A percentile compares a stretch with the other conserved stretches of the same genome.
These are phyloP conservation scores for Plenodomus lindquistii DNA, from an alignment of 2,329 filamentous ascomycete species.

Conservation along the genomic window DNA sequence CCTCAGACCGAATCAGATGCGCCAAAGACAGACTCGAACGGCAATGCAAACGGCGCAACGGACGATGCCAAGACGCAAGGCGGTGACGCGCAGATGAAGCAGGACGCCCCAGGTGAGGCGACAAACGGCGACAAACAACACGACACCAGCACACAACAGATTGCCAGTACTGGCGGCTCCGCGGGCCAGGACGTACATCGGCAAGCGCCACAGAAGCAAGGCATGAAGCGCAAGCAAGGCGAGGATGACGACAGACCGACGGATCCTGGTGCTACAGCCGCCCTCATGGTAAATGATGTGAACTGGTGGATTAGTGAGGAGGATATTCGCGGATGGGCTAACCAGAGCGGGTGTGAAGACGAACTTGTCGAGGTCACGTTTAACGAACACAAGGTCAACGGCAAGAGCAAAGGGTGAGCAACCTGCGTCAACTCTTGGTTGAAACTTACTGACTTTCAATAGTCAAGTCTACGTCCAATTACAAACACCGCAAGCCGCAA, in stretches of 20 bases:
- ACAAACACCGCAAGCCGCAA: conserved; percentile 78
- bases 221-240: conserved; percentile 65
- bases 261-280: conserved; percentile 66
- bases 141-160: conserved; percentile 46
- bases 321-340: conserved; percentile 85
- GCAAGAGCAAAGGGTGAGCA: conserved; percentile 93
- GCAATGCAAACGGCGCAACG: conserved; percentile 15
- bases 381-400: conserved; percentile 98
- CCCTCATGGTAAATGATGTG: conserved; percentile 84
- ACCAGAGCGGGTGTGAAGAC: conserved; percentile 76
- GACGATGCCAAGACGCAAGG: conserved; percentile 14
- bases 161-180: conserved; percentile 49
- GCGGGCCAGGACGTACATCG: conserved; percentile 43
- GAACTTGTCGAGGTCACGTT: conserved; percentile 93
- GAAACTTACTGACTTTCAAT: conserved; percentile 13
- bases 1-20: conserved; percentile 26
- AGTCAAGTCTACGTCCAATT: conserved; percentile 86
- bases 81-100: conserved; percentile 18
- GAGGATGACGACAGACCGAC: conserved; percentile 56
- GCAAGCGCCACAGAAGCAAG: conserved; percentile 57
- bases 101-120: conserved; percentile 24
- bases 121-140: conserved; percentile 26
- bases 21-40: conserved; percentile 40
- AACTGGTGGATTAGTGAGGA: conserved; percentile 95
- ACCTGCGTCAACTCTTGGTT: not conserved